A percentile compares a stretch with the other conserved stretches of the same genome.
phyloP scores from a whole-genome alignment of 2,329 filamentous ascomycete species.

The Colletotrichum sp. region DNA sequence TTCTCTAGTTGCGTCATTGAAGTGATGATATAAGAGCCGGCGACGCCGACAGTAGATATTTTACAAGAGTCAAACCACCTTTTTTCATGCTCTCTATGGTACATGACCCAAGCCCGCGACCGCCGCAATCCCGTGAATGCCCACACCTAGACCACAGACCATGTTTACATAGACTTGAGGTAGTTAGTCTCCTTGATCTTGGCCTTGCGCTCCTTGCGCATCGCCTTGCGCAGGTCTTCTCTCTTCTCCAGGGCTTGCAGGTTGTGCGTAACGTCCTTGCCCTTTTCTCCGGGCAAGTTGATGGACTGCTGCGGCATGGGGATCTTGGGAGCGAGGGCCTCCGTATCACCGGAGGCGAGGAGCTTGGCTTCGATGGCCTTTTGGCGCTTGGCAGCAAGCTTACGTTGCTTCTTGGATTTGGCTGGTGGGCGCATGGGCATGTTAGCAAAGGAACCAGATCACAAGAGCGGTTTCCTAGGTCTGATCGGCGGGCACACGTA shows the following conservation, averaged over 20 bases:
- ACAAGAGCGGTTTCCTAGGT: background rate
- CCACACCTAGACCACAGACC: background rate
- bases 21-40: conserved; percentile 12
- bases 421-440: conserved; percentile 48
- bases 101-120: background rate
- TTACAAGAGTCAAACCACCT: conserved; percentile 4
- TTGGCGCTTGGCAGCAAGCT: conserved; percentile 70
- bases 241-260: conserved; percentile 56
- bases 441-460: background rate
- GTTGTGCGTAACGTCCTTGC: conserved; percentile 48
- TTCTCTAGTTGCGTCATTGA: background rate
- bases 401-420: conserved; percentile 84
- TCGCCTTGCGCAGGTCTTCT: conserved; percentile 69
- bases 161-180: conserved; percentile 75
- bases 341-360: conserved; percentile 69
- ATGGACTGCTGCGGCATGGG: conserved; percentile 80
- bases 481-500: conserved; percentile 49
- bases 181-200: conserved; percentile 88
- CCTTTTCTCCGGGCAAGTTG: conserved; percentile 66
- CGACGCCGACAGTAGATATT: conserved; percentile 11
- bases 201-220: conserved; percentile 76
- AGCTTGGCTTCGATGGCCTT: conserved; percentile 62
- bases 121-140: background rate
- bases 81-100: conserved; percentile 11
- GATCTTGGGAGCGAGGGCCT: conserved; percentile 70